phyloP scores from a whole-genome alignment of 768 basidiomycete genomes.

The Hypsizygus marmoreus region DNA sequence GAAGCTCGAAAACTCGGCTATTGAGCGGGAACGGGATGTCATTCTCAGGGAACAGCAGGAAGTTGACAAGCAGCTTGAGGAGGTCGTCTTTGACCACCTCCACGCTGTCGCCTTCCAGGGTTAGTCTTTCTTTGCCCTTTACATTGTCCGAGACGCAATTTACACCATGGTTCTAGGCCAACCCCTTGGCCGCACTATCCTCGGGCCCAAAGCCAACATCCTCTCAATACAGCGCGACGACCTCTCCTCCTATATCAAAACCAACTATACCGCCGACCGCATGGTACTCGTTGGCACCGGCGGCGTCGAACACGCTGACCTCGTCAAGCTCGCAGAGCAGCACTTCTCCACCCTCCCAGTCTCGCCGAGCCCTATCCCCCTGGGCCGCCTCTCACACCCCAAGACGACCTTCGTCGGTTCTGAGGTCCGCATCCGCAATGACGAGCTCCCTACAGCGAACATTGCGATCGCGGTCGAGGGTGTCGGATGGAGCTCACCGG shows the following conservation, averaged over 20 bases:
- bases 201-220: constrained; percentile 95
- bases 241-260: constrained; percentile 88
- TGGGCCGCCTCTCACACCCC: constrained; percentile 76
- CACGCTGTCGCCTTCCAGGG: constrained; percentile 97
- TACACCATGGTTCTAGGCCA: constrained; percentile 57
- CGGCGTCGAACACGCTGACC: constrained; percentile 87
- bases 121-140: constrained; percentile 38
- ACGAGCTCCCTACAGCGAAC: constrained; percentile 85
- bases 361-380: constrained; percentile 84
- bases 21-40: constrained; percentile 95
- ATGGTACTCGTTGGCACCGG: constrained; percentile 99
- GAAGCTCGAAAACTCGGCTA: constrained; percentile 82
- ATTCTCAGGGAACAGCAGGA: constrained; percentile 98
- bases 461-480: constrained; percentile 98
- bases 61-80: constrained; percentile 97
- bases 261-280: constrained; percentile 97
- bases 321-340: constrained; percentile 93
- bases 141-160: constrained; percentile 9
- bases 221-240: constrained; percentile 92
- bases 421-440: constrained; percentile 94
- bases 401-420: constrained; percentile 88
- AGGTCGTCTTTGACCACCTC: constrained; percentile 98
- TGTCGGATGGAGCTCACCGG: constrained; percentile 95
- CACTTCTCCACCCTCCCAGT: constrained; percentile 89
- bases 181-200: constrained; percentile 94